phyloP scores from a whole-genome alignment of 2,329 filamentous ascomycete genomes.

The Endoconidiophora laricicola region DNA sequence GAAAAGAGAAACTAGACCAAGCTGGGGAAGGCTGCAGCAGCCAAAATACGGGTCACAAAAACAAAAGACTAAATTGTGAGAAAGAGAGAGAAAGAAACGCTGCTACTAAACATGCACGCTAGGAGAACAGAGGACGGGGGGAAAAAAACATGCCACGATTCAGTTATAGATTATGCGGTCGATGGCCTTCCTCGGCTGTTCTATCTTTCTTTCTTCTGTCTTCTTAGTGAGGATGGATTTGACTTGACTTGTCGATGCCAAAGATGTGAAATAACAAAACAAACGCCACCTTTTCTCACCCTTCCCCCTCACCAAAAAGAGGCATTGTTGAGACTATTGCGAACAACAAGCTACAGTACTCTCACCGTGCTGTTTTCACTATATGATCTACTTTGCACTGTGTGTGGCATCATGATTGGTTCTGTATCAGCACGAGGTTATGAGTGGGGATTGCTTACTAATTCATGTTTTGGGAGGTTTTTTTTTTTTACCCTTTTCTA shows the following conservation, averaged over 20 bases:
- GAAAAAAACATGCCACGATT: too few relatives aligned
- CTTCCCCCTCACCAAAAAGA: not conserved
- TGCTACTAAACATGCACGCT: too few relatives aligned
- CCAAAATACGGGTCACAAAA: too few relatives aligned
- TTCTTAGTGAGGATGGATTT: not conserved
- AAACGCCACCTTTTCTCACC: not conserved
- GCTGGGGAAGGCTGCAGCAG: too few relatives aligned
- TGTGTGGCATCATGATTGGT: slow-evolving; percentile 4
- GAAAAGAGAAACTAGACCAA: too few relatives aligned
- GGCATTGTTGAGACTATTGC: not conserved
- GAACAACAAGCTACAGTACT: not conserved
- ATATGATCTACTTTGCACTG: slow-evolving; percentile 7
- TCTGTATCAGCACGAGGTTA: slow-evolving; percentile 7
- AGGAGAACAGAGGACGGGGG: too few relatives aligned
- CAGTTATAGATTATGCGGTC: too few relatives aligned
- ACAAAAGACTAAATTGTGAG: too few relatives aligned
- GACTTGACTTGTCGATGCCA: not conserved
- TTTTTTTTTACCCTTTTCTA: too few relatives aligned
- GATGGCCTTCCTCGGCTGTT: too few relatives aligned
- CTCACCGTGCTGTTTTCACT: not conserved
- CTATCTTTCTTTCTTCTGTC: too few relatives aligned
- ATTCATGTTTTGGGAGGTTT: not conserved
- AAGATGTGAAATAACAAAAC: not conserved
- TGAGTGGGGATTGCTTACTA: slow-evolving; percentile 10
- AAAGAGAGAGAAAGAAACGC: too few relatives aligned